phyloP scores from a whole-genome alignment of 2,329 filamentous ascomycete genomes.

The Fusarium musae region DNA sequence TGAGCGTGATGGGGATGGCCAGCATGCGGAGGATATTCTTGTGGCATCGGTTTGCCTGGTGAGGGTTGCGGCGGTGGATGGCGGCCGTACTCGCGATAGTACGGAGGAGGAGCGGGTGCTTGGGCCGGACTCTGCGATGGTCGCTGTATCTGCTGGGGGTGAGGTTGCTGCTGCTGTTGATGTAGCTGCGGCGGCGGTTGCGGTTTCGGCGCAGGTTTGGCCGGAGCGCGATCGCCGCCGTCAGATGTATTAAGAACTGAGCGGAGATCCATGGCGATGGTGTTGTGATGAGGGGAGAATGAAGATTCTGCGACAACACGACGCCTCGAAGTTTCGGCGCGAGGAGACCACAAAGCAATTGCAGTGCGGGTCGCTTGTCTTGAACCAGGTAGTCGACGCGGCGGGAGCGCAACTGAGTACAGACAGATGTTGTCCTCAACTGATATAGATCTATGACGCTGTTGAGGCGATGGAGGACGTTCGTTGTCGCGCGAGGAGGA shows the following conservation, averaged over 20 bases:
- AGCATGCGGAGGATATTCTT: conserved; percentile 55
- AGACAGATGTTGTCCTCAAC: conserved; percentile 8
- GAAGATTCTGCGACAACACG: conserved; percentile 30
- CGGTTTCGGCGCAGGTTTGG: conserved; percentile 48
- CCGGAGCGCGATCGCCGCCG: conserved; percentile 53
- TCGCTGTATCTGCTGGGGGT: conserved; percentile 57
- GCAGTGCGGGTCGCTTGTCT: conserved; percentile 32
- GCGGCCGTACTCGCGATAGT: conserved; percentile 64
- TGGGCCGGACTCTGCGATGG: conserved; percentile 52
- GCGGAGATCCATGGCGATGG: conserved; percentile 60
- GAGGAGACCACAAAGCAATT: conserved; percentile 38
- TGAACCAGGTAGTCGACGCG: conserved; percentile 38
- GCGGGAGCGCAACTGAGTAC: conserved; percentile 18
- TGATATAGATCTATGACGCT: neutral
- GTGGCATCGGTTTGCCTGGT: conserved; percentile 57
- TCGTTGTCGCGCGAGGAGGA: conserved; percentile 42
- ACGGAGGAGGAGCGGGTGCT: conserved; percentile 46
- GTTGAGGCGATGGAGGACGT: conserved; percentile 30
- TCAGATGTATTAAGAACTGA: conserved; percentile 66
- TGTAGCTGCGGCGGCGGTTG: conserved; percentile 47
- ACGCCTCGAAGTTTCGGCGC: conserved; percentile 29
- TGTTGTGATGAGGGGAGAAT: conserved; percentile 1
- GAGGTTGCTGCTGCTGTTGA: conserved; percentile 48
- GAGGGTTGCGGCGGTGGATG: conserved; percentile 60
- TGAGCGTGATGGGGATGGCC: conserved; percentile 46